A percentile compares a stretch with the other conserved stretches of the same genome.
Evolutionary conservation across 345 rosid species (phyloP).

Genomic region (Heritiera fomes): DNA sequence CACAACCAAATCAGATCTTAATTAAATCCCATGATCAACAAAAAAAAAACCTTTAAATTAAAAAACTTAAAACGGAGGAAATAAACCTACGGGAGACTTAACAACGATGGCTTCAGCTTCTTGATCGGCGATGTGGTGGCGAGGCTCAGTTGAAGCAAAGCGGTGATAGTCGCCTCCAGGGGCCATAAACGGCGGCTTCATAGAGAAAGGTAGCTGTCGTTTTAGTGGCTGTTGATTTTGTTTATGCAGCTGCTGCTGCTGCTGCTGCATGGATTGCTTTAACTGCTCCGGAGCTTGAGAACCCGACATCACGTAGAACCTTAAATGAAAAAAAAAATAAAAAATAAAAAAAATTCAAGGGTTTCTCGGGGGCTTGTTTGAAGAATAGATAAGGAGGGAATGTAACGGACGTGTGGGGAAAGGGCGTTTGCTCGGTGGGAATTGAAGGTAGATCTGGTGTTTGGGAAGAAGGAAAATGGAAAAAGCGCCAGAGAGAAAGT

Average conservation of each 20-base stretch:
- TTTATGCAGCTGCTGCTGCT: background rate
- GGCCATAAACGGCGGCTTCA: constrained; percentile 67
- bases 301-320: constrained; percentile 47
- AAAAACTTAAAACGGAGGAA: constrained; percentile 8
- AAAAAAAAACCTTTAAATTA: constrained; percentile 14
- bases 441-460: constrained; percentile 37
- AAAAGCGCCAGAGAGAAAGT: constrained; percentile 36
- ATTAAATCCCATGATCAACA: constrained; percentile 21
- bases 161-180: constrained; percentile 78
- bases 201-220: constrained; percentile 57
- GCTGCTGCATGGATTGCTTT: constrained; percentile 30
- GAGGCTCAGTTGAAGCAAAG: constrained; percentile 46
- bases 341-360: constrained; percentile 8
- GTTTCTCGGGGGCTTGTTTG: constrained; percentile 25
- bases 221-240: constrained; percentile 31
- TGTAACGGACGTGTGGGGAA: constrained; percentile 20
- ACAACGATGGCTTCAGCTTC: constrained; percentile 57
- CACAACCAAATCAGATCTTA: constrained; percentile 36
- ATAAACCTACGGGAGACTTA: constrained; percentile 62
- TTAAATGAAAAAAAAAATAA: background rate
- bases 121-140: constrained; percentile 49
- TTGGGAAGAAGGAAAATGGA: constrained; percentile 48
- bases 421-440: constrained; percentile 14
- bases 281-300: constrained; percentile 37
- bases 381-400: background rate